Percentiles rank a stretch among this genome's conserved stretches.
Evolutionary conservation across 768 basidiomycete genomes (phyloP).

Genomic region (Paxillus ammoniavirescens): DNA sequence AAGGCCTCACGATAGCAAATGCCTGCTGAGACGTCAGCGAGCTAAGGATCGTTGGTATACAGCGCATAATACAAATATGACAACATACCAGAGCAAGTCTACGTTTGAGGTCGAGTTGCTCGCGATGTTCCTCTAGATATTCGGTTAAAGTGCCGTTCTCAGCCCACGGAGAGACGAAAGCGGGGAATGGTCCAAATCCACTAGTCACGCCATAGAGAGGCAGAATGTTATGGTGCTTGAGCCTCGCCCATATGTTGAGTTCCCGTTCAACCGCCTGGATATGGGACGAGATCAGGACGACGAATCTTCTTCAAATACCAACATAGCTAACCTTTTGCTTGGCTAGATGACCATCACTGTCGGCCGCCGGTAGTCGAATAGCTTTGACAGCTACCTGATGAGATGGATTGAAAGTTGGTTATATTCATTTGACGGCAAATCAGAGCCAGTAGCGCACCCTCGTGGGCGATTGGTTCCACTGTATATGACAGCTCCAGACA

Average conservation of each 20-base stretch:
- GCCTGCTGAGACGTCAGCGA: constrained; percentile 23
- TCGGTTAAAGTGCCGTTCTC: constrained; percentile 29
- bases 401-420: too few species aligned
- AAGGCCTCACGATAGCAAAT: constrained; percentile 18
- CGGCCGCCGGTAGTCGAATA: constrained; percentile 11
- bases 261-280: constrained; percentile 29
- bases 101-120: constrained; percentile 6
- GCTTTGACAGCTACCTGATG: constrained; percentile 28
- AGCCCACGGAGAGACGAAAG: constrained; percentile 36
- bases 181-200: constrained; percentile 26
- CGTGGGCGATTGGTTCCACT: not conserved
- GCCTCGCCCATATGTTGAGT: constrained; percentile 27
- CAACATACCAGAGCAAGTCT: constrained; percentile 19
- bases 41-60: constrained; percentile 11
- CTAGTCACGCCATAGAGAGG: constrained; percentile 26
- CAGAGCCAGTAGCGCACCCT: constrained; percentile 9
- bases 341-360: not conserved
- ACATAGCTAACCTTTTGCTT: constrained; percentile 16
- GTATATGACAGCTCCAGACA: constrained; percentile 23
- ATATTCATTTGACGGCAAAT: too few species aligned
- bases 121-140: constrained; percentile 24
- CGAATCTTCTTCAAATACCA: not conserved
- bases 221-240: constrained; percentile 30
- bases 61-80: not conserved
- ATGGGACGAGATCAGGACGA: constrained; percentile 3